Conservation (phyloP, 2,329 filamentous ascomycete species). For the Neoascochyta sp. region DNA sequence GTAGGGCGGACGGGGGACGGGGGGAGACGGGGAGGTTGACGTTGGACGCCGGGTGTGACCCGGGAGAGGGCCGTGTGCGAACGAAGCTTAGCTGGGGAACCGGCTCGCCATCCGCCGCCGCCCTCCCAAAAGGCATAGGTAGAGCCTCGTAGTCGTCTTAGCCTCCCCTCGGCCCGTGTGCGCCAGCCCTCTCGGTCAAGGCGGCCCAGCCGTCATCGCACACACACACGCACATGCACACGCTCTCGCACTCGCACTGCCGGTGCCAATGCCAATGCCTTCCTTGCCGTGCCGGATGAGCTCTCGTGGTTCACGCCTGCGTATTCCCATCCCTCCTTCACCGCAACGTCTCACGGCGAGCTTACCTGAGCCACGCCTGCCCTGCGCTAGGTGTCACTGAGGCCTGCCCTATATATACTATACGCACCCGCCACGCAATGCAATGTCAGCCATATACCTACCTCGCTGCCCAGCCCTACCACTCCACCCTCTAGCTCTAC, state of each 20-base stretch:
- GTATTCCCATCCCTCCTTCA: slow-evolving; percentile 25
- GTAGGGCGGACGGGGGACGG: slow-evolving; percentile 28
- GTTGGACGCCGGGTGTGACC: slow-evolving; percentile 14
- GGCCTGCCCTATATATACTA: slow-evolving; percentile 18
- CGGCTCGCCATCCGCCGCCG: slow-evolving; percentile 5
- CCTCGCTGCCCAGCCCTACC: too few relatives aligned
- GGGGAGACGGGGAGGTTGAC: slow-evolving; percentile 20
- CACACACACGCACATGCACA: slow-evolving; percentile 22
- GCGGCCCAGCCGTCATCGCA: slow-evolving; percentile 25
- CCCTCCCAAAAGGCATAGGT: slow-evolving; percentile 8
- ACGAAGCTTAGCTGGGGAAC: slow-evolving; percentile 11
- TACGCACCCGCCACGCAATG: too few relatives aligned
- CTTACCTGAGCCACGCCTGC: slow-evolving; percentile 7
- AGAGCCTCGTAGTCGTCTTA: slow-evolving; percentile 6
- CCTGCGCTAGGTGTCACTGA: slow-evolving; percentile 19
- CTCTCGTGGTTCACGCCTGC: slow-evolving; percentile 22
- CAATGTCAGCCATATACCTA: too few relatives aligned
- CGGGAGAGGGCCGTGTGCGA: slow-evolving; percentile 5
- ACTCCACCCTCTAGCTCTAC: too few relatives aligned
- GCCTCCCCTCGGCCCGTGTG: slow-evolving; percentile 23
- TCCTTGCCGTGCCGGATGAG: slow-evolving; percentile 30
- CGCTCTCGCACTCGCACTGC: too few relatives aligned
- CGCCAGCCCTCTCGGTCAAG: slow-evolving; percentile 25
- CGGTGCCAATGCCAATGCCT: too few relatives aligned
- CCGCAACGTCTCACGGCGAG: slow-evolving; percentile 11